phyloP scores from a whole-genome alignment of 345 rosid species.

The Corymbia maculata region DNA sequence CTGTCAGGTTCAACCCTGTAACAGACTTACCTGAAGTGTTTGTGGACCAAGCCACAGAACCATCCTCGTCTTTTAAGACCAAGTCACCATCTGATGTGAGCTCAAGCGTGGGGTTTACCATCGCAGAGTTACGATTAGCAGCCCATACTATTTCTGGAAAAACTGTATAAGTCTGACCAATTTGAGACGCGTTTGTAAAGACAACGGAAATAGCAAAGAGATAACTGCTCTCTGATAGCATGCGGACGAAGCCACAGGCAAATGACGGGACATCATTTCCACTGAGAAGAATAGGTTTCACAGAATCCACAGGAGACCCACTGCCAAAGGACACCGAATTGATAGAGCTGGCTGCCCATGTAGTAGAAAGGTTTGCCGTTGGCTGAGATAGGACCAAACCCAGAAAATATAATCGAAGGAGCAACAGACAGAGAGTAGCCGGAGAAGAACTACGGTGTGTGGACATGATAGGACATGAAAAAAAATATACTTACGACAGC shows the following conservation, averaged over 20 bases:
- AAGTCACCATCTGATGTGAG: constrained; percentile 3
- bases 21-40: constrained; percentile 1
- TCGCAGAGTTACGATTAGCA: constrained; percentile 10
- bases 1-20: constrained; percentile 1
- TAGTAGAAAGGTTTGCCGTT: neutral
- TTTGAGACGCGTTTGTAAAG: neutral
- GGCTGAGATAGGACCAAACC: neutral
- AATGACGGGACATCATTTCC: neutral
- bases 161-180: neutral
- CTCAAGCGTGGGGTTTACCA: neutral
- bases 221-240: neutral
- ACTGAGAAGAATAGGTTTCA: neutral
- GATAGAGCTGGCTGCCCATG: neutral
- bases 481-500: neutral
- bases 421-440: neutral
- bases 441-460: neutral
- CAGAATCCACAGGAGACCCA: neutral
- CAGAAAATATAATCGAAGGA: neutral
- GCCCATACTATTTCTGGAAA: constrained; percentile 11
- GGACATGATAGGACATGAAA: neutral
- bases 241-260: neutral
- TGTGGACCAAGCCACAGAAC: constrained; percentile 8
- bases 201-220: neutral
- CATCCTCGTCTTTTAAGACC: constrained; percentile 1
- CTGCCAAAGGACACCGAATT: neutral